Evolutionary conservation across 2,329 filamentous ascomycete species (phyloP).

Genomic region (Fusarium humuli): DNA sequence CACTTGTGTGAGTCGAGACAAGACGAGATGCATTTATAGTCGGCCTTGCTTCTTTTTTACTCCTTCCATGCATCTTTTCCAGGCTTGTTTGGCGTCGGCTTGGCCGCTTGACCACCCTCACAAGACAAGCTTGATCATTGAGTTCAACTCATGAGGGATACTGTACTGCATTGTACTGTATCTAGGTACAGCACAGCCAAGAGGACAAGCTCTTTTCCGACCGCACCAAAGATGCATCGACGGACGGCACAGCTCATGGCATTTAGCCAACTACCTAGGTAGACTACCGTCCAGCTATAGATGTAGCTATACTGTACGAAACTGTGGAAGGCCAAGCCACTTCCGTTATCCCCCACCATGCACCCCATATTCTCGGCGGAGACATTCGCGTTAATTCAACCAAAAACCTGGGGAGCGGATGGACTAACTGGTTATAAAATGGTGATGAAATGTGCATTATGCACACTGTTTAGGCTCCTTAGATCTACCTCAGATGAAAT

Average conservation of each 20-base stretch:
- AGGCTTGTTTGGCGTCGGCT: conserved; percentile 28
- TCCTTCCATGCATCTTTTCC: conserved; percentile 32
- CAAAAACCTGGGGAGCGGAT: conserved; percentile 7
- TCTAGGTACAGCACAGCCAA: conserved; percentile 8
- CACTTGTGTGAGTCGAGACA: background rate
- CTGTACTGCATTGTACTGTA: background rate
- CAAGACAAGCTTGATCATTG: conserved; percentile 21
- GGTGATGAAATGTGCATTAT: conserved; percentile 13
- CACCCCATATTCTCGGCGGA: conserved; percentile 40
- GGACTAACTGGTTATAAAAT: background rate
- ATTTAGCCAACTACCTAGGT: background rate
- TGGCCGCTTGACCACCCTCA: conserved; percentile 33
- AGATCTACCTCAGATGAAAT: background rate
- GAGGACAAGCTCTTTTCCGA: conserved; percentile 30
- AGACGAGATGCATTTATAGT: conserved; percentile 7
- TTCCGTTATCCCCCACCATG: conserved; percentile 34
- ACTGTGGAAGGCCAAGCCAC: conserved; percentile 25
- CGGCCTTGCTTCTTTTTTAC: conserved; percentile 12
- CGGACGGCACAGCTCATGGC: conserved; percentile 21
- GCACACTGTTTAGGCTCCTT: background rate
- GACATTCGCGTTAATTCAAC: conserved; percentile 6
- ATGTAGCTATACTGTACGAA: background rate
- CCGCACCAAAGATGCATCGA: conserved; percentile 25
- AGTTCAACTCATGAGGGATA: conserved; percentile 20
- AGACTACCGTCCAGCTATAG: background rate